These are phyloP conservation scores for Naganishia sp. DNA, from an alignment of 1,284 basidiomycete species.

Conservation along the genomic window DNA sequence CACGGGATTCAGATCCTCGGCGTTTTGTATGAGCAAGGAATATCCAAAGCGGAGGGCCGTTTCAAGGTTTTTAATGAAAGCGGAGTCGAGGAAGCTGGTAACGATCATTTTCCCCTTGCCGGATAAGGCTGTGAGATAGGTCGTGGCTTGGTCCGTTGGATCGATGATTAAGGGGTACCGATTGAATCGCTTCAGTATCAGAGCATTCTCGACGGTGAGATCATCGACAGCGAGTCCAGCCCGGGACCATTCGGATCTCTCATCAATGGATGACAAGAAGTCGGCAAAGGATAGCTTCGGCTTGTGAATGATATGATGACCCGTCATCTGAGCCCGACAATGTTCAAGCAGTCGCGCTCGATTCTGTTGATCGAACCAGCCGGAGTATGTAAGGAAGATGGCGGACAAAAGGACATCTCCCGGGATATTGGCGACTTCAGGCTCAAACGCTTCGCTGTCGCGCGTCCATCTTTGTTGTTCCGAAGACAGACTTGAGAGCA, in stretches of 20 bases:
- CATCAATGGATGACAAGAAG: slow-evolving; percentile 95
- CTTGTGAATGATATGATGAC: slow-evolving; percentile 90
- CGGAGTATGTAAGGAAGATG: slow-evolving; percentile 94
- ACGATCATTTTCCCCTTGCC: slow-evolving; percentile 95
- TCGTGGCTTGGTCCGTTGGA: slow-evolving; percentile 96
- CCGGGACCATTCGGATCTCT: slow-evolving; percentile 92
- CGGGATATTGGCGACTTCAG: slow-evolving; percentile 97
- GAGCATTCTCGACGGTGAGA: slow-evolving; percentile 95
- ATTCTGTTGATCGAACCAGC: slow-evolving; percentile 99
- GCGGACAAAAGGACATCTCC: slow-evolving; percentile 96
- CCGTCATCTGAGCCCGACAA: slow-evolving; percentile 51
- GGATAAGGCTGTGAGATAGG: slow-evolving; percentile 92
- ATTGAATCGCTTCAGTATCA: slow-evolving; percentile 98
- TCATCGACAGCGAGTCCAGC: slow-evolving; percentile 93
- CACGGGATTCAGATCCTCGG: slow-evolving; percentile 96
- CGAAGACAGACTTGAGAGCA: slow-evolving; percentile 91
- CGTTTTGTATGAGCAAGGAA: slow-evolving; percentile 94
- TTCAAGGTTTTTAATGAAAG: slow-evolving; percentile 97
- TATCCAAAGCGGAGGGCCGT: slow-evolving; percentile 99
- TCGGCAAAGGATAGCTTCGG: slow-evolving; percentile 88
- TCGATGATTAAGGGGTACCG: slow-evolving; percentile 98
- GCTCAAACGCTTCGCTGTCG: slow-evolving; percentile 93
- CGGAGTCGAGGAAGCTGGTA: slow-evolving; percentile 97
- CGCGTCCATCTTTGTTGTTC: slow-evolving; percentile 93
- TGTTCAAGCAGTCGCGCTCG: slow-evolving; percentile 91